A percentile compares a stretch with the other conserved stretches of the same genome.
Conservation (phyloP, 768 basidiomycete genomes). For the Boletus rex-veris region DNA sequence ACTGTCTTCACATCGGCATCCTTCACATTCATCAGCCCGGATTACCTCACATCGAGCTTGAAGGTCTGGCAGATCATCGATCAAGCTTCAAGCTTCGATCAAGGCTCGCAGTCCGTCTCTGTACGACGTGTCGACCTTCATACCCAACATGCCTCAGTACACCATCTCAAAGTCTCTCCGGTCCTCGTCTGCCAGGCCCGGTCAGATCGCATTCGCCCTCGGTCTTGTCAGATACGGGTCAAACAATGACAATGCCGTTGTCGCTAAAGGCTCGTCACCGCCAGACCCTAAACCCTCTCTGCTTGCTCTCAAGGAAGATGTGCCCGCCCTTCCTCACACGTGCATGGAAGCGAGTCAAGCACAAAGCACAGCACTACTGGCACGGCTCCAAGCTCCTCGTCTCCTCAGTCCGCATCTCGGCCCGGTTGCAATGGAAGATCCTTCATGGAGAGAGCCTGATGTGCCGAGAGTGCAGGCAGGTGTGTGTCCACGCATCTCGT, state of each 20-base stretch:
- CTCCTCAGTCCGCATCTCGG: constrained; percentile 89
- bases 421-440: constrained; percentile 86
- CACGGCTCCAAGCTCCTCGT: constrained; percentile 91
- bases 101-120: no score
- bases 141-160: no score
- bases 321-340: constrained; percentile 48
- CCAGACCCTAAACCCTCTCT: constrained; percentile 46
- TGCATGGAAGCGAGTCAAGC: constrained; percentile 90
- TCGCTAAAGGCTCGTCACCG: constrained; percentile 15
- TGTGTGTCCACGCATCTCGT: constrained; percentile 40
- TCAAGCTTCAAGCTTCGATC: no score
- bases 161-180: no score
- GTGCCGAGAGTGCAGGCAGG: constrained; percentile 91
- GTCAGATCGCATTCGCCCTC: no score
- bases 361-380: constrained; percentile 97
- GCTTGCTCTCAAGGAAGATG: constrained; percentile 45
- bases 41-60: no score
- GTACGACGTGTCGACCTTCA: no score
- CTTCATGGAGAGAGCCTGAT: constrained; percentile 89
- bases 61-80: no score
- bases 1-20: no score
- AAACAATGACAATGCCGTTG: not conserved
- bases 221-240: constrained; percentile 15
- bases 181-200: no score
- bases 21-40: no score